Conservation (phyloP, 2,329 filamentous ascomycete genomes). For the Fusarium torulosum region DNA sequence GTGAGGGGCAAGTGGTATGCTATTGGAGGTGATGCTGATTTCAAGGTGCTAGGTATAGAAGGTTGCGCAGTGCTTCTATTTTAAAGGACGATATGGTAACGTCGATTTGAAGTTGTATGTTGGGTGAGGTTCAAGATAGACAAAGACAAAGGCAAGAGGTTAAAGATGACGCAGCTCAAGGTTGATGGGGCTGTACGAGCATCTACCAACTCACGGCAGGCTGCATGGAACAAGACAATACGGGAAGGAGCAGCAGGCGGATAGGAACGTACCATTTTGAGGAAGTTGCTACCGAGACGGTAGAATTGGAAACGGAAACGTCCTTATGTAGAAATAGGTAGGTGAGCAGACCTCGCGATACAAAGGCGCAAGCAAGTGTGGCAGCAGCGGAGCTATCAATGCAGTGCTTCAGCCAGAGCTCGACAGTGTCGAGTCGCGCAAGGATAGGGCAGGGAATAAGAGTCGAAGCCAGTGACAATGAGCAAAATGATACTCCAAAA, state of each 20-base stretch:
- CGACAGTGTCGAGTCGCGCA: conserved; percentile 36
- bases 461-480: conserved; percentile 2
- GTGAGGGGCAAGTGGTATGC: conserved; percentile 35
- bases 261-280: conserved; percentile 44
- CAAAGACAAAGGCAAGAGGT: neutral
- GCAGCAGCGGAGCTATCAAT: conserved; percentile 19
- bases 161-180: conserved; percentile 42
- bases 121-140: neutral
- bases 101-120: conserved; percentile 19
- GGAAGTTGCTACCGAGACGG: conserved; percentile 30
- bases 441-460: conserved; percentile 14
- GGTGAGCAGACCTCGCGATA: conserved; percentile 29
- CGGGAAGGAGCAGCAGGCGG: conserved; percentile 17
- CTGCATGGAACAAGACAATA: conserved; percentile 30
- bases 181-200: conserved; percentile 22
- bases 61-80: conserved; percentile 21
- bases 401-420: conserved; percentile 33
- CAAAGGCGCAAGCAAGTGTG: conserved; percentile 29
- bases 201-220: conserved; percentile 33
- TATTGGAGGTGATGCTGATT: conserved; percentile 31
- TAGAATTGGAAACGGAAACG: conserved; percentile 17
- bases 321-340: conserved; percentile 10
- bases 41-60: conserved; percentile 25
- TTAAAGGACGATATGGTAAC: conserved; percentile 6
- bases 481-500: conserved; percentile 37